Conservation (phyloP, 2,329 filamentous ascomycete genomes). For the Talaromyces sp. region DNA sequence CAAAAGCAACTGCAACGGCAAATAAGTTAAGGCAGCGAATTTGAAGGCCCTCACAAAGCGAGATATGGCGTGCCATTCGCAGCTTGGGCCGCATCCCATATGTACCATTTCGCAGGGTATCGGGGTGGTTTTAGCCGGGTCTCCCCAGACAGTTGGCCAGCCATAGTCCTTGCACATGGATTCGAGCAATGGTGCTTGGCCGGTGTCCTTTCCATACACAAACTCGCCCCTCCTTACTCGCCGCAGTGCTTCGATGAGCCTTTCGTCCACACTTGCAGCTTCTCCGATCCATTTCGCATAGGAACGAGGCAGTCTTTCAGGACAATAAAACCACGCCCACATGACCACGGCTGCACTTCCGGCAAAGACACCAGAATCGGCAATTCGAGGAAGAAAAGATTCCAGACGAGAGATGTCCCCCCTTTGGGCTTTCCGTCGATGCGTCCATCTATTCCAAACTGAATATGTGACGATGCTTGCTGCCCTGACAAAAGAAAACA, state of each 20-base stretch:
- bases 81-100: slow-evolving; percentile 66
- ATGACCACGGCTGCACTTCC: slow-evolving; percentile 71
- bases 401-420: slow-evolving; percentile 36
- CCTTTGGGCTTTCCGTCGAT: slow-evolving; percentile 22
- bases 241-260: slow-evolving; percentile 70
- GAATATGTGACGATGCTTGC: slow-evolving; percentile 66
- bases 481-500: slow-evolving; percentile 72
- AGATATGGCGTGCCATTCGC: slow-evolving; percentile 67
- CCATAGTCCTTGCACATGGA: slow-evolving; percentile 68
- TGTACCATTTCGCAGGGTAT: slow-evolving; percentile 83
- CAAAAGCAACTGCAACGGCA: slow-evolving; percentile 68
- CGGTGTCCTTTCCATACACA: slow-evolving; percentile 69
- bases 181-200: slow-evolving; percentile 62
- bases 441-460: slow-evolving; percentile 54
- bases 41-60: slow-evolving; percentile 66
- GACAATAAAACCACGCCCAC: slow-evolving; percentile 83
- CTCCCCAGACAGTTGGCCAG: slow-evolving; percentile 66
- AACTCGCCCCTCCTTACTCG: slow-evolving; percentile 60
- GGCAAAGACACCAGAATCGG: slow-evolving; percentile 69
- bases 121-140: slow-evolving; percentile 64
- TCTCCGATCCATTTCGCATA: slow-evolving; percentile 81
- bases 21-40: slow-evolving; percentile 71
- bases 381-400: slow-evolving; percentile 36
- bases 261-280: slow-evolving; percentile 68
- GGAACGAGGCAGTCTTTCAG: slow-evolving; percentile 63